Evolutionary conservation across 805 yeast genomes (phyloP), one percentile per base, ranked within the genome.

Genomic region (Phaffomyces opuntiae): DNA sequence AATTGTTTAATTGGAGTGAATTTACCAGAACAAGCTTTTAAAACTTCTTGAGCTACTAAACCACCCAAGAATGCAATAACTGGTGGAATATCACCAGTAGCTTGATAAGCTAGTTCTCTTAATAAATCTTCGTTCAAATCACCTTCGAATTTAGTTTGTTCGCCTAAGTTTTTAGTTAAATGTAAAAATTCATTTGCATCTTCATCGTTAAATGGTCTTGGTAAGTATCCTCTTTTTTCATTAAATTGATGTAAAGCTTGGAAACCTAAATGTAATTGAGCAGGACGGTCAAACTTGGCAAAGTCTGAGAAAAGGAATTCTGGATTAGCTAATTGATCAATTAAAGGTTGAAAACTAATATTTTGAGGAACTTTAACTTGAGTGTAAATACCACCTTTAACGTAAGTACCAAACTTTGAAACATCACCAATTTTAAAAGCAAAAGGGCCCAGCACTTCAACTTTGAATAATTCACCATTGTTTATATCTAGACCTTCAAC

Each of bases 11-110:
- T 71, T 9, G 99, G 99, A n/a, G 82, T 79, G 60, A 90, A 93
- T 68, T 93, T 93, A 42, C 97, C 96, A 11, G 97, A 87, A 56
- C 90, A 85, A 38, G 95, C 95, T 69, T 93, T 93, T 61, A 93
- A 75, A 19, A 87, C 96, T 68, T 93, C 99, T 67, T 93, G 99
- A 4, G 99, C 99, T 39, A 87, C 83, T 45, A 91, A 71, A 32
- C 98, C 98, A 64, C 99, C 99, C 59, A 81, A 78, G 50, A 90
- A 83, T 2, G 97, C 97, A 53, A 80, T 81, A 61, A 88, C 68
- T 34, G 91, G 96, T 19, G 96, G 96, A 40, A 91, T 66, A 57
- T 91, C 96, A 67, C 99, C 99, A 43, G 81, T 75, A 2, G 97
- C 83, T 63, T 91, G 96, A 65, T 72, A 86, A 0, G 96, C 69